Evolutionary conservation across 2,329 filamentous ascomycete genomes (phyloP).

Genomic region (Rasamsonia emersonii): DNA sequence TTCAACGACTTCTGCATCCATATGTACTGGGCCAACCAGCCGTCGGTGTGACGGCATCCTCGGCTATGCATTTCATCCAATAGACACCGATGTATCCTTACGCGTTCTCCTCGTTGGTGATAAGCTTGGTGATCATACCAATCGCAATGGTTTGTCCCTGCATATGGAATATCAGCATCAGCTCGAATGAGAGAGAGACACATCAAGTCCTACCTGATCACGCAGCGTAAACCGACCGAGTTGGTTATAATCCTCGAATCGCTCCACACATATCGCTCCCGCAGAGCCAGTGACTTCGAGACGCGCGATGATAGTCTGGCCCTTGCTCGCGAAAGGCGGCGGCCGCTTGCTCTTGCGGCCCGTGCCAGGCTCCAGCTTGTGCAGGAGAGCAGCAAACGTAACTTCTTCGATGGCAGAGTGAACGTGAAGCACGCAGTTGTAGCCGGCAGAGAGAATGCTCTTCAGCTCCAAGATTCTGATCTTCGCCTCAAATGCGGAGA

Average conservation of each 20-base stretch:
- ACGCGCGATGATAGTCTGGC: constrained; percentile 81
- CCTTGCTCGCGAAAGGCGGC: constrained; percentile 76
- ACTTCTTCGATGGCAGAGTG: constrained; percentile 98
- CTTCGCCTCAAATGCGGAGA: constrained; percentile 85
- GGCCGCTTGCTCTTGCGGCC: constrained; percentile 86
- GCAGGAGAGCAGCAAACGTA: constrained; percentile 76
- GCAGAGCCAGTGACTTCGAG: constrained; percentile 80
- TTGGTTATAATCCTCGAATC: constrained; percentile 92
- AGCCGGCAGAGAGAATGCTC: constrained; percentile 85
- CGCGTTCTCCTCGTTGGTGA: constrained; percentile 33
- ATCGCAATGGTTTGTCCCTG: constrained; percentile 99
- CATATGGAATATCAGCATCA: constrained; percentile 15
- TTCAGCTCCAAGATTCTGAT: constrained; percentile 92
- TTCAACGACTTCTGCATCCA: too few species aligned
- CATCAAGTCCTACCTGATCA: constrained; percentile 59
- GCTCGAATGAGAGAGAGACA: constrained; percentile 11
- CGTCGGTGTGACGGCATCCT: too few species aligned
- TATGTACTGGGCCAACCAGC: too few species aligned
- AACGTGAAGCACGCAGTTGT: constrained; percentile 96
- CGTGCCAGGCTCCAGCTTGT: constrained; percentile 94
- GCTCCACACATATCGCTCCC: constrained; percentile 83
- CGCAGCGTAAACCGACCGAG: constrained; percentile 82
- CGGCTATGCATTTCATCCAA: too few species aligned
- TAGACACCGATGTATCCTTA: not conserved
- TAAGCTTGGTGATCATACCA: constrained; percentile 94